Evolutionary conservation across 73 alveolate genomes (phyloP), one percentile per base, ranked within the genome.

Genomic region (Halteria grandinella): DNA sequence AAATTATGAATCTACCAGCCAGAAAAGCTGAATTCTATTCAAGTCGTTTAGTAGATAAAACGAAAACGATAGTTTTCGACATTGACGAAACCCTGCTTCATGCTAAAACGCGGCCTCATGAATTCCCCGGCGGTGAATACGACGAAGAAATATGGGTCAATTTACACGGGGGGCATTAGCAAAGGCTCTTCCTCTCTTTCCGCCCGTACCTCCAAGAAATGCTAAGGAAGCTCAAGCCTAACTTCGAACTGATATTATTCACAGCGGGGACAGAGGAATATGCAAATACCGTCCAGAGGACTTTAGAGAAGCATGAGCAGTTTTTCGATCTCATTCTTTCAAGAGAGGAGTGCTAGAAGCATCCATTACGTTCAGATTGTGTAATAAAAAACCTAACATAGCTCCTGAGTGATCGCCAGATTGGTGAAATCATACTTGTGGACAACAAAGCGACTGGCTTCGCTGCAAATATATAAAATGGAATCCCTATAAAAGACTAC

Each of bases 1-100:
- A n/a, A n/a, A n/a, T n/a, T n/a, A n/a, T n/a, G n/a, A n/a, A n/a
- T n/a, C n/a, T n/a, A n/a, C n/a, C n/a, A n/a, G n/a, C n/a, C n/a
- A n/a, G n/a, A n/a, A n/a, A n/a, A n/a, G n/a, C n/a, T n/a, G n/a
- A n/a, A n/a, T n/a, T n/a, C n/a, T n/a, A n/a, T n/a, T n/a, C n/a
- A n/a, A n/a, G n/a, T n/a, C n/a, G n/a, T n/a, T n/a, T n/a, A n/a
- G n/a, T n/a, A n/a, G n/a, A n/a, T n/a, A n/a, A n/a, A n/a, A n/a
- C n/a, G 45, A 62, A 62, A 31, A 62, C 78, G n/a, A 62, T 62
- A 20, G 63, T 62, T 17, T 40, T 62, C 11, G 78, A 62, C 27
- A 39, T 62, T 47, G 78, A 62, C 41, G 78, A 62, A 40, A 62
- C 78, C 17, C 10, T 62, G 44, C 28, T 57, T 3, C 31, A 57